Evolutionary conservation across 108 stramenopile species (phyloP).

Genomic region (Nitzschia sp.): DNA sequence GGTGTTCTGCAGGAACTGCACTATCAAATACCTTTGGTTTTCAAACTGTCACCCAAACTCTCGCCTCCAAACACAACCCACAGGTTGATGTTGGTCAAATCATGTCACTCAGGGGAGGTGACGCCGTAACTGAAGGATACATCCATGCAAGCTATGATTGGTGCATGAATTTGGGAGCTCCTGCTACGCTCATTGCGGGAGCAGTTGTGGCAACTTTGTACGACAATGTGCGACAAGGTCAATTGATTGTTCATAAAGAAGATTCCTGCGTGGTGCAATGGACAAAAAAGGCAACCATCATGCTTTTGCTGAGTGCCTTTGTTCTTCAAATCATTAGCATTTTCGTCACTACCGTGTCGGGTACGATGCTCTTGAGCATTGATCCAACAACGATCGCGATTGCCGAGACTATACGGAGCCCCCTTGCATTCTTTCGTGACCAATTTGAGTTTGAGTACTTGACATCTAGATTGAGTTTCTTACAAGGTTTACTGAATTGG

Average conservation of each 20-base stretch:
- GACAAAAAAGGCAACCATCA: slow-evolving; percentile 31
- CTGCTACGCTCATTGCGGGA: slow-evolving; percentile 54
- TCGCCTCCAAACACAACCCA: too few relatives aligned
- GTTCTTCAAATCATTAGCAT: slow-evolving; percentile 45
- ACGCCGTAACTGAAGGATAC: not conserved
- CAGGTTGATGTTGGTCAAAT: too few relatives aligned
- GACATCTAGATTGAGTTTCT: slow-evolving; percentile 40
- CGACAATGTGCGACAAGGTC: slow-evolving; percentile 22
- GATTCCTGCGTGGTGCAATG: slow-evolving; percentile 27
- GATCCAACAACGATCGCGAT: not conserved
- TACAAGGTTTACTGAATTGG: slow-evolving; percentile 61
- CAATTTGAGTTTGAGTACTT: slow-evolving; percentile 43
- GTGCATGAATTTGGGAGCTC: slow-evolving; percentile 46
- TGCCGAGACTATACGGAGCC: not conserved
- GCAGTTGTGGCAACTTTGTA: slow-evolving; percentile 51
- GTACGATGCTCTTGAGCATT: slow-evolving; percentile 41
- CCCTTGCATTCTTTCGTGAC: slow-evolving; percentile 1
- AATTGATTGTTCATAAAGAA: not conserved
- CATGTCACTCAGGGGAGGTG: not conserved
- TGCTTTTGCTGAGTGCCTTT: slow-evolving; percentile 44
- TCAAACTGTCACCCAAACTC: too few relatives aligned
- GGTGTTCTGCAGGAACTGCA: too few relatives aligned
- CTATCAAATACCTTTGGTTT: too few relatives aligned
- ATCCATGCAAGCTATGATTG: slow-evolving; percentile 10
- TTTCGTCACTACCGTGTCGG: slow-evolving; percentile 56